These are phyloP conservation scores for Streptanthus diversifolius DNA, from an alignment of 345 rosid genomes.

Conservation along the genomic window DNA sequence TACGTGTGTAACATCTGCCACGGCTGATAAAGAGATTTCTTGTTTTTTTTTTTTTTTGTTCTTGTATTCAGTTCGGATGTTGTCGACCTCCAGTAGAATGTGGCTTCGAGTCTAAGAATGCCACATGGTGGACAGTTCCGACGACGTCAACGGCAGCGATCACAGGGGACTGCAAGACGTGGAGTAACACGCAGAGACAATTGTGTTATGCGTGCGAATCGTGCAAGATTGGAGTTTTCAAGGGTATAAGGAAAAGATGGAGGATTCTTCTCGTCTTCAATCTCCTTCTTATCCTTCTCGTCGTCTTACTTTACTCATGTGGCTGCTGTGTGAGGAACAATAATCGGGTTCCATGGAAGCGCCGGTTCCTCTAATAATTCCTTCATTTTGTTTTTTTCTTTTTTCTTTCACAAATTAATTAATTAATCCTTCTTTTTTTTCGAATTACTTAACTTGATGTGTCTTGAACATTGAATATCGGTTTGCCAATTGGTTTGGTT, in stretches of 20 bases:
- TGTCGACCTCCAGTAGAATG: slow-evolving; percentile 63
- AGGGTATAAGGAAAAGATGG: slow-evolving; percentile 43
- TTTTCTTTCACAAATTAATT: background rate
- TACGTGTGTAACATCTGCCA: background rate
- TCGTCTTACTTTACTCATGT: slow-evolving; percentile 31
- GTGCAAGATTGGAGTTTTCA: slow-evolving; percentile 51
- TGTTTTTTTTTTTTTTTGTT: background rate
- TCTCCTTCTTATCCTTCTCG: slow-evolving; percentile 23
- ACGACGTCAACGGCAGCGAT: background rate
- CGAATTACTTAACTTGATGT: background rate
- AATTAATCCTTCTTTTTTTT: background rate
- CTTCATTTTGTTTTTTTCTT: background rate
- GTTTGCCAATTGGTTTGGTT: background rate
- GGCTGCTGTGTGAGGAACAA: slow-evolving; percentile 38
- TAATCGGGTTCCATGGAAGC: slow-evolving; percentile 37
- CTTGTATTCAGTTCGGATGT: slow-evolving; percentile 50
- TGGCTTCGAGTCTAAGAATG: slow-evolving; percentile 44
- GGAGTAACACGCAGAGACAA: slow-evolving; percentile 45
- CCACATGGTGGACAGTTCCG: slow-evolving; percentile 40
- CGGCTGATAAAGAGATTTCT: background rate
- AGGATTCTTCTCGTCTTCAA: slow-evolving; percentile 33
- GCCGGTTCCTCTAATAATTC: slow-evolving; percentile 15
- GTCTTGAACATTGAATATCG: background rate
- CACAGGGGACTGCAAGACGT: slow-evolving; percentile 42
- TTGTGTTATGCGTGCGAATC: slow-evolving; percentile 55